Percentiles rank a stretch among this genome's conserved stretches.
These are phyloP conservation scores for Ustilago nuda DNA, from an alignment of 1,284 basidiomycete species.

Conservation along the genomic window DNA sequence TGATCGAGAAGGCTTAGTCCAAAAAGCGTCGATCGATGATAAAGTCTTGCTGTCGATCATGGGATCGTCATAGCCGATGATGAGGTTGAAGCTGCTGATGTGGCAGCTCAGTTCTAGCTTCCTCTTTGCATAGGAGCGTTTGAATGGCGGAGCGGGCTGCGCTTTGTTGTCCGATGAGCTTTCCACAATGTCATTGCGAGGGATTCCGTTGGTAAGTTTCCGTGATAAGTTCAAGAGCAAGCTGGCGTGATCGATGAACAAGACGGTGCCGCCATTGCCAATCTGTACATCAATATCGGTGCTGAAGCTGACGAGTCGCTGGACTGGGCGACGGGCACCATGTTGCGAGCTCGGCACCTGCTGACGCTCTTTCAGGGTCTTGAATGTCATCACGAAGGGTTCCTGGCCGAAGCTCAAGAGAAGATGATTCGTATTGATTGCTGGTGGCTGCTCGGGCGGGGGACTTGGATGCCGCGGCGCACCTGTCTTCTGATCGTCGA, in stretches of 20 bases:
- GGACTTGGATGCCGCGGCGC: no score
- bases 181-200: not conserved
- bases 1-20: slow-evolving; percentile 42
- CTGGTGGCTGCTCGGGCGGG: not conserved
- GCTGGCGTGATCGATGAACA: slow-evolving; percentile 38
- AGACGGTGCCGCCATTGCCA: slow-evolving; percentile 27
- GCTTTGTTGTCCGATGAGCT: not conserved
- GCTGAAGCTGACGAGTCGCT: slow-evolving; percentile 29
- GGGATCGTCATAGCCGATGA: slow-evolving; percentile 46
- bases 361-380: slow-evolving; percentile 41
- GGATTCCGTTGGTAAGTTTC: not conserved
- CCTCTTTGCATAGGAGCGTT: not conserved
- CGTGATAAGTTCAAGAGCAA: slow-evolving; percentile 17
- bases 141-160: not conserved
- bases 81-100: slow-evolving; percentile 31
- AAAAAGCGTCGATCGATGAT: slow-evolving; percentile 34
- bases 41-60: not conserved
- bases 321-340: slow-evolving; percentile 21
- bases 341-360: not conserved
- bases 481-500: not conserved
- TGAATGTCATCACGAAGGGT: slow-evolving; percentile 17
- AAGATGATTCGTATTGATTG: not conserved
- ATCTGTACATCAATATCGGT: slow-evolving; percentile 31
- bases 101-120: slow-evolving; percentile 16
- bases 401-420: slow-evolving; percentile 39